Conservation (phyloP, 139 green algal species). For the Haematococcus sp. region DNA sequence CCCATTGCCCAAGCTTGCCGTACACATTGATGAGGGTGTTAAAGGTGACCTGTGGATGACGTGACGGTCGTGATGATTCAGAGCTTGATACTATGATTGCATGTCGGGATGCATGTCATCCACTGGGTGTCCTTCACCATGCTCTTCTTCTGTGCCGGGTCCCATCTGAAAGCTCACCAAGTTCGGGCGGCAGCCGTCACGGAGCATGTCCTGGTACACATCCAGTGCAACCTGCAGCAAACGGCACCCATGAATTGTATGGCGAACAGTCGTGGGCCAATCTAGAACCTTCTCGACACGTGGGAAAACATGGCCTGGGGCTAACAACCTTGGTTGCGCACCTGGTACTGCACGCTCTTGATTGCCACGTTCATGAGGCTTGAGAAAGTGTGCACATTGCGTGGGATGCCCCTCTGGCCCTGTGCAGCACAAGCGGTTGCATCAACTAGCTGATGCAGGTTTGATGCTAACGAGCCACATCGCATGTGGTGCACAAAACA, state of each 20-base stretch:
- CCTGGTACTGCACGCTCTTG: conserved; percentile 64
- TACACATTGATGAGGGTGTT: conserved; percentile 68
- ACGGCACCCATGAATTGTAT: no score
- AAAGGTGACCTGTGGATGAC: conserved; percentile 61
- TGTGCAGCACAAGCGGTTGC: no score
- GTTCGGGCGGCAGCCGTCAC: conserved; percentile 46
- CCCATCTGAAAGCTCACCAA: conserved; percentile 16
- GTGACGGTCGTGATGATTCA: not conserved
- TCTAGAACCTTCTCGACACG: no score
- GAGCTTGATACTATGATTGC: not conserved
- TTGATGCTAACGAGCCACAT: no score
- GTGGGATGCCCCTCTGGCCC: conserved; percentile 38
- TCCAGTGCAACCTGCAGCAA: conserved; percentile 53
- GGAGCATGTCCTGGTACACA: conserved; percentile 64
- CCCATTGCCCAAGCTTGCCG: conserved; percentile 74
- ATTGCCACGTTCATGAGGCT: conserved; percentile 88
- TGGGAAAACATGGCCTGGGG: no score
- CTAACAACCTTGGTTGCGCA: no score
- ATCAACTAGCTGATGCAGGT: no score
- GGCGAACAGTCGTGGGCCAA: no score
- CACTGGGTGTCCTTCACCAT: no score
- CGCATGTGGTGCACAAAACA: no score
- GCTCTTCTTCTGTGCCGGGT: not conserved
- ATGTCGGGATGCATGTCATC: no score
- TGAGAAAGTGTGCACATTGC: conserved; percentile 86